A percentile compares a stretch with the other conserved stretches of the same genome.
These are phyloP conservation scores for Phaeomoniella chlamydospora DNA, from an alignment of 2,329 filamentous ascomycete genomes.

Conservation along the genomic window DNA sequence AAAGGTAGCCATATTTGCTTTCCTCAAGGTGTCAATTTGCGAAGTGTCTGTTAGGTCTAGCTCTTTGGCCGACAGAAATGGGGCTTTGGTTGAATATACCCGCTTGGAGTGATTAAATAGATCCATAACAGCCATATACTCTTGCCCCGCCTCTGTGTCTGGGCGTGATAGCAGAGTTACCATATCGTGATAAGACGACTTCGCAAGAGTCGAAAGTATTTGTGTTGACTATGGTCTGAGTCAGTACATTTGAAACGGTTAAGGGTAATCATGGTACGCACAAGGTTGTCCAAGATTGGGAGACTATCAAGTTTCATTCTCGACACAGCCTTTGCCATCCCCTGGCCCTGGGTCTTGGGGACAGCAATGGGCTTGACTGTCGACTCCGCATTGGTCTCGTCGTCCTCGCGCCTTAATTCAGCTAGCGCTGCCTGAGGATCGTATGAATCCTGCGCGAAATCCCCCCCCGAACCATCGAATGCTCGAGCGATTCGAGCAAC, in stretches of 20 bases:
- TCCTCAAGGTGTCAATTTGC: slow-evolving; percentile 46
- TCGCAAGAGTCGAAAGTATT: slow-evolving; percentile 42
- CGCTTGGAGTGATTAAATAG: slow-evolving; percentile 50
- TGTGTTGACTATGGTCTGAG: slow-evolving; percentile 34
- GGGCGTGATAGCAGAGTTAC: slow-evolving; percentile 41
- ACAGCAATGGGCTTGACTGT: slow-evolving; percentile 6
- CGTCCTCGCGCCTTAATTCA: not conserved
- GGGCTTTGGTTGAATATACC: slow-evolving; percentile 40
- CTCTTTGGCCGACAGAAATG: slow-evolving; percentile 40
- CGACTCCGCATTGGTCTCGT: not conserved
- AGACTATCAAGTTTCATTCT: slow-evolving; percentile 43
- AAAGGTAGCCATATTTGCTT: slow-evolving; percentile 51
- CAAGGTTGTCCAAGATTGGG: slow-evolving; percentile 46
- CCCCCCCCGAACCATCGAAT: not conserved
- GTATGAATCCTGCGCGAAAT: not conserved
- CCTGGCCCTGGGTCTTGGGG: slow-evolving; percentile 19
- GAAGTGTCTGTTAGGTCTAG: slow-evolving; percentile 34
- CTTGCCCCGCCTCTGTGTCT: slow-evolving; percentile 41
- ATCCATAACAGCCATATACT: slow-evolving; percentile 46
- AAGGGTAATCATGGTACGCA: slow-evolving; percentile 20
- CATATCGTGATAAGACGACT: slow-evolving; percentile 41
- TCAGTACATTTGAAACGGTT: slow-evolving; percentile 6
- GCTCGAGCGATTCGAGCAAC: not conserved
- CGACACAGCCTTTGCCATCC: slow-evolving; percentile 26
- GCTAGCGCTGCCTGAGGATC: not conserved